Evolutionary conservation across 78 protist genomes (phyloP), one percentile per base, ranked within the genome.

Genomic region (Protostelium mycophagum): DNA sequence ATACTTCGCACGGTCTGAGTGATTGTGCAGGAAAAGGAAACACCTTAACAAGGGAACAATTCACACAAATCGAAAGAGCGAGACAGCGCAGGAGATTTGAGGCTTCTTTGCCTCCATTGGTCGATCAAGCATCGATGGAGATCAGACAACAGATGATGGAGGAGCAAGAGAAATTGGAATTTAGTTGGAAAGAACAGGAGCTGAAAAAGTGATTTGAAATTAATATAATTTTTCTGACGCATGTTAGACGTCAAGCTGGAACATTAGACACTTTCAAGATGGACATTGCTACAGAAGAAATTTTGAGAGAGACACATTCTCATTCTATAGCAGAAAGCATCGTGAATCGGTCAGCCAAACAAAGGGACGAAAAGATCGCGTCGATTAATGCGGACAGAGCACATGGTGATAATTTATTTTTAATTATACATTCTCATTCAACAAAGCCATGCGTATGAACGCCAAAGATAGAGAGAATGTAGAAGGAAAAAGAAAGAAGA

Each of bases 111-210:
- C 98, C 98, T 0, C 91, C 88, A 5, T 90, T 89, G 34, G 25
- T 35, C 28, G 96, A 93, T 37, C 88, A 90, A 5, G 37, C 31
- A 0, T 28, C 89, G 23, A 36, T 93, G 36, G 86, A 85, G 51
- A 28, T 31, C 36, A 88, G 97, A 28, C 85, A 63, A 35, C 10
- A 0, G 51, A 85, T 89, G 86, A 86, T 97, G 37, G 91, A 90
- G n/a, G 91, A 88, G 93, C 94, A 87, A 83, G 96, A 97, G 73
- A 1, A 90, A 83, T 23, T 36, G 9, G 97, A 97, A 28, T 51
- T 51, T 16, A 25, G 31, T 5, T 95, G 97, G 97, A 38, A 85
- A 28, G 91, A 92, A 34, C 89, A 97, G 28, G 98, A 96, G 90
- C 92, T 28, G 29, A 88, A 94, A n/a, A 51, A 51, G 73, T 51